Evolutionary conservation across 2,329 filamentous ascomycete genomes (phyloP), one percentile per base, ranked within the genome.

Genomic region (Epichloe sp.): DNA sequence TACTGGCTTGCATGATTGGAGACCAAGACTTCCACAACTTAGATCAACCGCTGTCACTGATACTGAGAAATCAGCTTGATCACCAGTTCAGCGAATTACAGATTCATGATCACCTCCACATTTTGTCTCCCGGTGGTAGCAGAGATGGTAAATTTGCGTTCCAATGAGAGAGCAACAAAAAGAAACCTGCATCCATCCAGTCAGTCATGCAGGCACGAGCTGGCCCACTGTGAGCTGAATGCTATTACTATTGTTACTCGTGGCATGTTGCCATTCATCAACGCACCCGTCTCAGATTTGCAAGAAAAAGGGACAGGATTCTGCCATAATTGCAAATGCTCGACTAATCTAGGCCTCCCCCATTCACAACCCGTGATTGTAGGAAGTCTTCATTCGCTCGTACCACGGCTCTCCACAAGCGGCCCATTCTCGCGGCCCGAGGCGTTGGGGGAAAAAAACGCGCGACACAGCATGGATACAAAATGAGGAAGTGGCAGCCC

Each of bases 151-250:
- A 35, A 48, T 48, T 21, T 23, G 14, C 14, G 31, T 10, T 44
- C 10, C 14, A 37, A 37, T 36, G 35, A 12, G 17, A 44, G 17
- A 21, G 7, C n/a, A 4, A 40, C 12, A 23, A 37, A 36, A 35
- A 21, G 21, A 42, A 12, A 36, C 19, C 38, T 51, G 38, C 40
- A 44, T 44, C 45, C 43, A 48, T 38, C 23, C 34, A 41, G 19
- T 21, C 34, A 44, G 19, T 21, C 34, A 44, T 51, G 50, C 50
- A 51, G 44, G 50, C 50, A 51, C 45, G 17, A 42, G 49, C 49
- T 51, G 26, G 31, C 5, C 40, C 38, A 44, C 41, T 44, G 34
- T 8, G 26, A 50, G n/a, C 40, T 40, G 41, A 40, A 50, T 50
- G 43, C 34, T 38, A 19, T n/a, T 7, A 23, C 23, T 23, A 7